phyloP scores from a whole-genome alignment of 1,139 yeast species.

The Magnusiomyces suaveolens region DNA sequence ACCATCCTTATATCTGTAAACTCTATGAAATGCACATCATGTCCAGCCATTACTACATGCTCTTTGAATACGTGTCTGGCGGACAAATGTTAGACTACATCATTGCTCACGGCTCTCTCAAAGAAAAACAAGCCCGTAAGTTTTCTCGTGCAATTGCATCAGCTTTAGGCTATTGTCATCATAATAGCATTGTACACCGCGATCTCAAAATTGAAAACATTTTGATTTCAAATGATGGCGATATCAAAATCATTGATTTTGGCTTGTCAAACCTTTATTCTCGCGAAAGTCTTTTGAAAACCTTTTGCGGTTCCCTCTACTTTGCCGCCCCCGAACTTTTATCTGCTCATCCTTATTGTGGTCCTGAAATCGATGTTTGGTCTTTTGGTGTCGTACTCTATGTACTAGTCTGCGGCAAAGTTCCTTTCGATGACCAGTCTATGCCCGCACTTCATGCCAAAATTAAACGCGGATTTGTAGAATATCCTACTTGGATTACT shows the following conservation, averaged over 20 bases:
- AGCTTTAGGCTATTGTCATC: slow-evolving; percentile 88
- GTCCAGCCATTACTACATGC: slow-evolving; percentile 95
- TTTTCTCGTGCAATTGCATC: slow-evolving; percentile 95
- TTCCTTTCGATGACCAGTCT: slow-evolving; percentile 94
- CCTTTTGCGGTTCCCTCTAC: slow-evolving; percentile 94
- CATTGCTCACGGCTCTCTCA: slow-evolving; percentile 89
- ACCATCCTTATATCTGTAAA: slow-evolving; percentile 89
- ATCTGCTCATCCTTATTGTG: slow-evolving; percentile 84
- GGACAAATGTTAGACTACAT: slow-evolving; percentile 97
- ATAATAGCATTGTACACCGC: slow-evolving; percentile 89
- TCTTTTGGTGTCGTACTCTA: slow-evolving; percentile 93
- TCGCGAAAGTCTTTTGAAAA: slow-evolving; percentile 62
- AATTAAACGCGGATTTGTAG: slow-evolving; percentile 86
- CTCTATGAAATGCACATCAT: slow-evolving; percentile 89
- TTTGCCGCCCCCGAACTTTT: slow-evolving; percentile 97
- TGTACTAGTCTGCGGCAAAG: slow-evolving; percentile 93
- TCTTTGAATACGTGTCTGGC: slow-evolving; percentile 93
- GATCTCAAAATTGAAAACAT: slow-evolving; percentile 95
- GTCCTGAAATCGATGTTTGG: slow-evolving; percentile 98
- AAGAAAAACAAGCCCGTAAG: slow-evolving; percentile 88
- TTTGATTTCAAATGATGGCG: slow-evolving; percentile 88
- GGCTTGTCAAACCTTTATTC: slow-evolving; percentile 86
- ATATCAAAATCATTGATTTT: slow-evolving; percentile 85
- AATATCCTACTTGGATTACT: slow-evolving; percentile 77
- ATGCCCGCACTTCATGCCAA: slow-evolving; percentile 90